These are phyloP conservation scores for Solanum boliviense DNA, from an alignment of 257 asterid species.

Conservation along the genomic window DNA sequence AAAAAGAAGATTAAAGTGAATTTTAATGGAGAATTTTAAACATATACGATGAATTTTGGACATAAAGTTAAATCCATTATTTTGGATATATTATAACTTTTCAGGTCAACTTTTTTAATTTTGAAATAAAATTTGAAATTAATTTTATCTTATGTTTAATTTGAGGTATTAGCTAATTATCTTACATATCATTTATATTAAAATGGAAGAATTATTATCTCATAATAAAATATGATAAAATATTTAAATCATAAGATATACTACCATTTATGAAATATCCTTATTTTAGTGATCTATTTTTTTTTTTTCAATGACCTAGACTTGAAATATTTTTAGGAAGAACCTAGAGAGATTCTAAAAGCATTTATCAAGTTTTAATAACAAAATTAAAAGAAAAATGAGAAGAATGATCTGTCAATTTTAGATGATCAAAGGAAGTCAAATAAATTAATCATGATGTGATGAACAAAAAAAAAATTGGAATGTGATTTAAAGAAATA, in stretches of 20 bases:
- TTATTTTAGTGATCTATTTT: too few species aligned
- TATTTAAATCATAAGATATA: too few species aligned
- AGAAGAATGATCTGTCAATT: background rate
- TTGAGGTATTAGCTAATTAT: too few species aligned
- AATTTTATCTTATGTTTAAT: too few species aligned
- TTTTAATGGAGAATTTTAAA: background rate
- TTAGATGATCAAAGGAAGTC: background rate
- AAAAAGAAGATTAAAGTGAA: background rate
- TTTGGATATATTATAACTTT: background rate
- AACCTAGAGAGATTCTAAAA: background rate
- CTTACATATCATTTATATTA: background rate
- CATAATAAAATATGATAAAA: too few species aligned
- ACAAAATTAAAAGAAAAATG: too few species aligned
- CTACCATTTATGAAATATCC: too few species aligned
- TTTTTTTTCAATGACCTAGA: background rate
- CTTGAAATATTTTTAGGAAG: background rate
- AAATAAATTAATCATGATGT: background rate
- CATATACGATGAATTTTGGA: background rate
- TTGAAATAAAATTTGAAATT: too few species aligned
- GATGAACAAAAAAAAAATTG: background rate
- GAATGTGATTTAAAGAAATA: background rate
- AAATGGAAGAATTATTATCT: background rate
- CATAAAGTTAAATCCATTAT: background rate
- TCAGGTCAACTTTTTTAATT: background rate
- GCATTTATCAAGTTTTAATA: background rate